Percentiles rank a stretch among this genome's conserved stretches.
These are phyloP conservation scores for Platanthera guangdongensis DNA, from an alignment of 106 monocot genomes.

Conservation along the genomic window DNA sequence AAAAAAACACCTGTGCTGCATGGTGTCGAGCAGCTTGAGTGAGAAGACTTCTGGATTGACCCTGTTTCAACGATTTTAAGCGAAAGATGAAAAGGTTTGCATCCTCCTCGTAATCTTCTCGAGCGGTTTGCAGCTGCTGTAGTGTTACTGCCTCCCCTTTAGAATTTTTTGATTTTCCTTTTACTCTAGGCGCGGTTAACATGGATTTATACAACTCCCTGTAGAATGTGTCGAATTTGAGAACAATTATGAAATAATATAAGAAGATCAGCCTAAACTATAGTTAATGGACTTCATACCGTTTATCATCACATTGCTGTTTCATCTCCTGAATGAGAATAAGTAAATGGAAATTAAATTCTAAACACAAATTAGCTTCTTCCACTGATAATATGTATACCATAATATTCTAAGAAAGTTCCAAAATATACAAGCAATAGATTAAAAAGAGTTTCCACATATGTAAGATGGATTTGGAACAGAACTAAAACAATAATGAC, in stretches of 20 bases:
- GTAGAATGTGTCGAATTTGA: constrained; percentile 6
- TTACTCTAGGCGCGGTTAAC: constrained; percentile 21
- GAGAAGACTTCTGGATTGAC: constrained; percentile 42
- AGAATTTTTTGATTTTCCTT: constrained; percentile 20
- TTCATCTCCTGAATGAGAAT: constrained; percentile 49
- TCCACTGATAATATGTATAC: background rate
- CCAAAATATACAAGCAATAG: background rate
- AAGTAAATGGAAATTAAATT: constrained; percentile 7
- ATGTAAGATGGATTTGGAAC: background rate
- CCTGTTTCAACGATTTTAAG: constrained; percentile 49
- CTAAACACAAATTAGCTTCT: background rate
- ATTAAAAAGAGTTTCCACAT: background rate
- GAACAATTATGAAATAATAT: background rate
- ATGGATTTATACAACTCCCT: constrained; percentile 31
- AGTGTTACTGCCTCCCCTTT: constrained; percentile 25
- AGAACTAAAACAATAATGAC: background rate
- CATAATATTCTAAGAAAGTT: background rate
- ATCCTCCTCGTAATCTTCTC: constrained; percentile 35
- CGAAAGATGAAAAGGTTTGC: constrained; percentile 36
- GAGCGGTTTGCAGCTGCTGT: constrained; percentile 38
- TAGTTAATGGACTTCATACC: constrained; percentile 16
- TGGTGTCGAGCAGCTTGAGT: constrained; percentile 52
- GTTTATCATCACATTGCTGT: constrained; percentile 44
- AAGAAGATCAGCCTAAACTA: background rate
- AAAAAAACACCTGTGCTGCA: constrained; percentile 39